phyloP scores from a whole-genome alignment of 306 rosid genomes.

The Neltuma alba region DNA sequence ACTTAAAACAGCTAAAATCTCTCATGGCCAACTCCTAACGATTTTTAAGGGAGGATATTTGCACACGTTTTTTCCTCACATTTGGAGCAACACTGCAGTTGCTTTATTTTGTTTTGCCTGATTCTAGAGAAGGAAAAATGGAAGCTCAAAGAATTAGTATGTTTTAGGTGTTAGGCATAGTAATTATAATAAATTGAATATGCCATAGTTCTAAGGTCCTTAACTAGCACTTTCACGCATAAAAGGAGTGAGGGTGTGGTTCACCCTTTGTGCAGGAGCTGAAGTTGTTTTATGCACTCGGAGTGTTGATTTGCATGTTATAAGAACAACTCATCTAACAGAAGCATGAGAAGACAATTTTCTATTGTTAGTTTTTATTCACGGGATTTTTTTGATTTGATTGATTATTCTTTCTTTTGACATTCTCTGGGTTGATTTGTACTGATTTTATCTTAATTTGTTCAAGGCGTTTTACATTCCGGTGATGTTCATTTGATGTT shows the following conservation, averaged over 20 bases:
- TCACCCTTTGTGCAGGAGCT: neutral
- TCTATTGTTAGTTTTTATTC: neutral
- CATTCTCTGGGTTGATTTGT: neutral
- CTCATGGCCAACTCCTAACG: neutral
- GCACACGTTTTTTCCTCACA: neutral
- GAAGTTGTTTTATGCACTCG: neutral
- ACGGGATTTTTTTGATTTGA: neutral
- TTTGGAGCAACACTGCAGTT: neutral
- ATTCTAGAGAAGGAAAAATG: neutral
- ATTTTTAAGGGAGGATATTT: conserved; percentile 1
- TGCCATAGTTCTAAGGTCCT: neutral
- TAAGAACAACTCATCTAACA: neutral
- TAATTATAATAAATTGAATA: neutral
- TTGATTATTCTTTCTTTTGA: conserved; percentile 1
- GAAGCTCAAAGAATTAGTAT: neutral
- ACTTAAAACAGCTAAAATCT: neutral
- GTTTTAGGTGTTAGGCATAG: neutral
- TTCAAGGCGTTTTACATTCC: conserved; percentile 16
- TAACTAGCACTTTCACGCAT: neutral
- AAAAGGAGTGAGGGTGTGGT: neutral
- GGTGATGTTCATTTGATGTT: conserved; percentile 8
- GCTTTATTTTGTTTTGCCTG: neutral
- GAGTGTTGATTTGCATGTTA: neutral
- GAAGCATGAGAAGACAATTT: neutral
- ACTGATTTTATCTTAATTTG: neutral